These are phyloP conservation scores for Karstenula rhodostoma DNA, from an alignment of 2,329 filamentous ascomycete species.

Conservation along the genomic window DNA sequence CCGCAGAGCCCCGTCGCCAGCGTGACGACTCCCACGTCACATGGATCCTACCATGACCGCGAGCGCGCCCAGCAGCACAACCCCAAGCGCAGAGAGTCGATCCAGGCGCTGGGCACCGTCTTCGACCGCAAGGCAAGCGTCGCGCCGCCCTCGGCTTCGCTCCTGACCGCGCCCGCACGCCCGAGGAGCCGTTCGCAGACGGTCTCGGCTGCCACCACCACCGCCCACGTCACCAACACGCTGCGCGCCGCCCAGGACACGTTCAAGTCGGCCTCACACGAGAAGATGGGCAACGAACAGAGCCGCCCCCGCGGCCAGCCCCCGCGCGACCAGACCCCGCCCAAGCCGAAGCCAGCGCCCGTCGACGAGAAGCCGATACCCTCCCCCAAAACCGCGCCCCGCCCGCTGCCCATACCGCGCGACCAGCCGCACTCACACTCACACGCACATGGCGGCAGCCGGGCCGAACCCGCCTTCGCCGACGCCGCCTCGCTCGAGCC, in stretches of 20 bases:
- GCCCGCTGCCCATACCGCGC: constrained; percentile 49
- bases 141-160: constrained; percentile 48
- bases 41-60: constrained; percentile 49
- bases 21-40: constrained; percentile 29
- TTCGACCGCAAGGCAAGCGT: constrained; percentile 41
- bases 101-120: constrained; percentile 49
- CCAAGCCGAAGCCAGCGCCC: constrained; percentile 12
- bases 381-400: constrained; percentile 32
- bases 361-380: constrained; percentile 21
- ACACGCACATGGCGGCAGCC: constrained; percentile 4
- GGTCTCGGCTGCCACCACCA: constrained; percentile 29
- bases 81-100: constrained; percentile 50
- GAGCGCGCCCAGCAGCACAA: constrained; percentile 31
- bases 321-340: constrained; percentile 24
- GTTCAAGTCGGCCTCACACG: constrained; percentile 28
- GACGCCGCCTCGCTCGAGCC: constrained; percentile 37
- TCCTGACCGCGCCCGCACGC: constrained; percentile 38
- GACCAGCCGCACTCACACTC: constrained; percentile 31
- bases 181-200: constrained; percentile 41
- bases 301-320: constrained; percentile 40
- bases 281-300: constrained; percentile 53
- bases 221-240: constrained; percentile 35
- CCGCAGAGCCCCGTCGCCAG: constrained; percentile 33
- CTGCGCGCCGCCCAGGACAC: constrained; percentile 43
- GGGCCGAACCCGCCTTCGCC: neutral